Base-by-base conservation (phyloP, 1,284 basidiomycete genomes). In the Cerrena zonata region DNA sequence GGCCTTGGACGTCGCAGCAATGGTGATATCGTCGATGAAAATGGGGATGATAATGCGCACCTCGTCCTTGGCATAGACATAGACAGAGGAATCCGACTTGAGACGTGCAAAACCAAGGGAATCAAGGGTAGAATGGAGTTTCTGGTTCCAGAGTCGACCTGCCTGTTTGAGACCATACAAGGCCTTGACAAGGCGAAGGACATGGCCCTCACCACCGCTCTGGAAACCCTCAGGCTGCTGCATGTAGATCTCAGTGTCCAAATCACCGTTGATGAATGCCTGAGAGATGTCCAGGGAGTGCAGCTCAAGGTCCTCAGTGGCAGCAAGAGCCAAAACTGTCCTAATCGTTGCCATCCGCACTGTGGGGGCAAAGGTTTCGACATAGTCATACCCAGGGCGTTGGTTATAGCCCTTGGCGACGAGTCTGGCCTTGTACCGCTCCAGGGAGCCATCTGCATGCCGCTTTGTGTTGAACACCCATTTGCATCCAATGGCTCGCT, bases 331-430 rank as follows among this genome's bases (percentile, higher is more conserved):
- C 0, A 73, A 56, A 0, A 77, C 46, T 1, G 69, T 37, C 0
- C 68, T 62, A 23, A 73, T 62, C 0, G 71, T 69, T 39, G 69
- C 60, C 48, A 69, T 61, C 1, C 65, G 63, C 0, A 64, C 64
- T 0, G 71, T 73, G 0, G 74, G 74, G n/a, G 74, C 67, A 50
- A 68, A 72, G 0, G 74, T 77, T 4, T 72, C 65, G 1, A 59
- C 56, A 55, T 69, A 75, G 51, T 78, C 71, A n/a, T 63, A 47
- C 0, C 75, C 72, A 21, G 59, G 64, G 1, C 67, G 51, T 48
- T 75, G 73, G 2, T 49, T 53, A 55, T 68, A 78, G 0, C 74
- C 73, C 57, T 68, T 60, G 3, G 66, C 63, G 2, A 75, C 68
- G 10, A 70, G 54, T 1, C 62, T 52, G 0, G 66, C 68, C 51